Evolutionary conservation across 169 alveolate species (phyloP), one percentile per base, ranked within the genome.

Genomic region (Plasmodium blacklocki): DNA sequence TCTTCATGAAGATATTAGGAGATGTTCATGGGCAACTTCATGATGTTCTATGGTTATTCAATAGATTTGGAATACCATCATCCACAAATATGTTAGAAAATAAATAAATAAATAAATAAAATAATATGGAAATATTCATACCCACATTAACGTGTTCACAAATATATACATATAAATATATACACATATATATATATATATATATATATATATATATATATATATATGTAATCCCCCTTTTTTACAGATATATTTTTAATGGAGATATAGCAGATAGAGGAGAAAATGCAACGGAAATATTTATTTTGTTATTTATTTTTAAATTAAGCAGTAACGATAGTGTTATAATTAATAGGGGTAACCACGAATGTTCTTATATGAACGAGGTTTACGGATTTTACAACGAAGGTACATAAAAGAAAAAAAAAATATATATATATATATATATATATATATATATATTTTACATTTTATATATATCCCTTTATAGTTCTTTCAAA

Each of bases 181-280:
- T 29, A 29, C 0, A 29, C 1, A 29, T 1, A 32, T 32, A 32
- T 32, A 32, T 32, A 32, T 32, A 32, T 32, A 26, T 26, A 26
- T 26, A 26, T 26, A 26, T 26, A 26, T 26, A 26, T 26, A 26
- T 26, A 32, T 32, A 32, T n/a, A n/a, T 11, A 32, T 67, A 32
- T 67, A n/a, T 67, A 32, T 67, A 5, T 32, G 45, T 32, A 32
- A 32, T 23, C 21, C 8, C 54, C 11, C 12, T 59, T 39, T 43
- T 39, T 15, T 43, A 50, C 73, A 74, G 88, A 12, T 97, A 97
- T 68, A 71, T 97, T 74, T 97, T 97, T 90, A 97, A 97, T 88
- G 99, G 99, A 1, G 99, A 97, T 70, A 96, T 97, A 26, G 98
- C 98, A 0, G 99, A 97, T 76, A 92, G 99, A 9, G 99, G 99